These are phyloP conservation scores for Blastobotrys attinorum DNA, from an alignment of 805 yeast species.

Conservation along the genomic window DNA sequence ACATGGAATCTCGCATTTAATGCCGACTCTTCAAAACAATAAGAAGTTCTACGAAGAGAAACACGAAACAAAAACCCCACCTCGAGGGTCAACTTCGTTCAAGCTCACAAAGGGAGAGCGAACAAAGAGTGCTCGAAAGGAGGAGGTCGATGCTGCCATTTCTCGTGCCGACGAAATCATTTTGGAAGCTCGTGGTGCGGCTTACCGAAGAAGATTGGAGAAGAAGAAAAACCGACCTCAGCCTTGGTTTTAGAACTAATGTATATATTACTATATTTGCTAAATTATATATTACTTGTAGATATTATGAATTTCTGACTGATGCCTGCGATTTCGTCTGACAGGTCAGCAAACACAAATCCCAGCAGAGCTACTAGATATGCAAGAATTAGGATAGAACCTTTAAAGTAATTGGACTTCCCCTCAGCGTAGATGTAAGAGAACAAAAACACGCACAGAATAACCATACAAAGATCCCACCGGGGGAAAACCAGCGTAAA, in stretches of 20 bases:
- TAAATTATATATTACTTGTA: neutral
- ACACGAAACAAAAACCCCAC: constrained; percentile 56
- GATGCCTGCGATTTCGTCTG: neutral
- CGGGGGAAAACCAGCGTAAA: constrained; percentile 86
- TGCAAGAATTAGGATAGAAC: constrained; percentile 73
- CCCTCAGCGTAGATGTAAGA: constrained; percentile 96
- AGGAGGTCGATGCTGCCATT: constrained; percentile 58
- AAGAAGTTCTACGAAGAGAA: constrained; percentile 76
- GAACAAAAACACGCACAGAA: constrained; percentile 79
- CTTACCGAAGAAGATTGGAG: constrained; percentile 38
- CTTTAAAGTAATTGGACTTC: constrained; percentile 91
- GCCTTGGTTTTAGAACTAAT: constrained; percentile 30
- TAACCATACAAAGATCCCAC: constrained; percentile 87
- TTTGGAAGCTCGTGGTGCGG: constrained; percentile 53
- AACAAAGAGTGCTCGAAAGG: constrained; percentile 44
- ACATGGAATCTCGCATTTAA: constrained; percentile 68
- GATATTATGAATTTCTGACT: neutral
- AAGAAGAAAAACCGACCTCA: constrained; percentile 32
- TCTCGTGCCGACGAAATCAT: constrained; percentile 60
- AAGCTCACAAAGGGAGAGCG: constrained; percentile 81
- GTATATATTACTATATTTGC: neutral
- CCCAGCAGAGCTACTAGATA: constrained; percentile 73
- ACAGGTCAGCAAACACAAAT: constrained; percentile 50
- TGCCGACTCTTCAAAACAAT: constrained; percentile 55
- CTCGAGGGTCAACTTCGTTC: constrained; percentile 70